Conservation (phyloP, 768 basidiomycete genomes). For the Clathrus columnatus region DNA sequence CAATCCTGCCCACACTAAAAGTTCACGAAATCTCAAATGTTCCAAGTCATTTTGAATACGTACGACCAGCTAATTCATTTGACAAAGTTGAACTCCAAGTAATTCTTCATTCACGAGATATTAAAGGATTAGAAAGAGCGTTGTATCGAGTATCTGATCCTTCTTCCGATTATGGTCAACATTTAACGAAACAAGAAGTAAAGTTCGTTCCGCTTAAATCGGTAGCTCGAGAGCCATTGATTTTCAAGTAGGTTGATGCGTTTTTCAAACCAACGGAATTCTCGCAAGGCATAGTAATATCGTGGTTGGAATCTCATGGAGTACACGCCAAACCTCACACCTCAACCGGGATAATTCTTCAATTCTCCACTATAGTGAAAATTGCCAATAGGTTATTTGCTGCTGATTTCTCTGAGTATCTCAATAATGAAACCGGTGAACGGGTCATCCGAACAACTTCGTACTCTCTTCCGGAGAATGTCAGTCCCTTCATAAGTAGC, state of each 20-base stretch:
- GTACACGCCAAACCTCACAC: not conserved
- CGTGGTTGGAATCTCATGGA: not conserved
- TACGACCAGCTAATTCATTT: not conserved
- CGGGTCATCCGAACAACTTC: not conserved
- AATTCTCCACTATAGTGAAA: not conserved
- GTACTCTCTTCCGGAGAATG: not conserved
- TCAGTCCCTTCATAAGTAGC: not conserved
- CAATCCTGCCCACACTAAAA: not conserved
- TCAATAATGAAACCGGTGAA: not conserved
- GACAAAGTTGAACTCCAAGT: not conserved
- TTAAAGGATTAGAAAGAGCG: not conserved
- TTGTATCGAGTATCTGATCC: not conserved
- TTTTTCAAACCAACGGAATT: not conserved
- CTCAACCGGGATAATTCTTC: not conserved
- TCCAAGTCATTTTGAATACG: not conserved
- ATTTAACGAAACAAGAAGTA: not conserved
- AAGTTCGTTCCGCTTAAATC: not conserved
- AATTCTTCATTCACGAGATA: not conserved
- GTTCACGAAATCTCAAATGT: not conserved
- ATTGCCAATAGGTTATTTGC: not conserved
- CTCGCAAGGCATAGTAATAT: not conserved
- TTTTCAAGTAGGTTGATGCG: not conserved
- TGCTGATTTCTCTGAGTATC: not conserved
- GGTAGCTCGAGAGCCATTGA: not conserved
- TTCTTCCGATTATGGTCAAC: not conserved